Percentiles rank a stretch among this genome's conserved stretches.
phyloP scores from a whole-genome alignment of 2,329 filamentous ascomycete species.

The Fusarium sp. region DNA sequence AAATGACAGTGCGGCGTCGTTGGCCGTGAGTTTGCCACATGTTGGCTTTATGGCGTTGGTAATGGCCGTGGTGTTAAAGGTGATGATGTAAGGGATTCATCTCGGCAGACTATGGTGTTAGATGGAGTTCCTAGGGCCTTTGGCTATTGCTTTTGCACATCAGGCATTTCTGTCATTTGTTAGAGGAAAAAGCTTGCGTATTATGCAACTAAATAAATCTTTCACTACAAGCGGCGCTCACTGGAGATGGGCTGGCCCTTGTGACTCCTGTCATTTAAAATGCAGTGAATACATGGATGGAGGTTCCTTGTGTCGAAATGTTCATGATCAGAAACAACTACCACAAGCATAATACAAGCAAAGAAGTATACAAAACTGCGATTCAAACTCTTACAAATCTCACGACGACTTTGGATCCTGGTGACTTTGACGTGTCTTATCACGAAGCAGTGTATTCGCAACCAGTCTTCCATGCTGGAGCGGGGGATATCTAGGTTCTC shows the following conservation, averaged over 20 bases:
- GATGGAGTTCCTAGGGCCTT: background rate
- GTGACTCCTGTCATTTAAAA: background rate
- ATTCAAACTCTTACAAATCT: background rate
- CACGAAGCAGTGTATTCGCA: constrained; percentile 16
- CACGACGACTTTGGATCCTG: no score
- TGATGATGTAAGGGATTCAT: constrained; percentile 1
- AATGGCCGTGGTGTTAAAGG: constrained; percentile 9
- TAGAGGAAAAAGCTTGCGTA: background rate
- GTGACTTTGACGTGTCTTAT: background rate
- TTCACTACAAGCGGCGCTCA: background rate
- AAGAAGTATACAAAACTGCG: background rate
- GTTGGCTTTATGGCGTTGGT: constrained; percentile 12
- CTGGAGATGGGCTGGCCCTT: background rate
- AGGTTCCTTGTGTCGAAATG: background rate
- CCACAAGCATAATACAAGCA: background rate
- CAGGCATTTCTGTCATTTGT: background rate
- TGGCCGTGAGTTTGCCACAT: background rate
- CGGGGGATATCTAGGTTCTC: constrained; percentile 41
- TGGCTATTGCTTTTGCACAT: background rate
- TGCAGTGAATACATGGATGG: background rate
- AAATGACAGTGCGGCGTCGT: constrained; percentile 38
- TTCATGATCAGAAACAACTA: background rate
- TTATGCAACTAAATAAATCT: no score
- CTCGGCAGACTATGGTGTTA: background rate
- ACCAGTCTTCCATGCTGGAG: constrained; percentile 2